Percentiles rank a stretch among this genome's conserved stretches.
phyloP scores from a whole-genome alignment of 1,139 yeast genomes.

The Scheffersomyces illinoinensis region DNA sequence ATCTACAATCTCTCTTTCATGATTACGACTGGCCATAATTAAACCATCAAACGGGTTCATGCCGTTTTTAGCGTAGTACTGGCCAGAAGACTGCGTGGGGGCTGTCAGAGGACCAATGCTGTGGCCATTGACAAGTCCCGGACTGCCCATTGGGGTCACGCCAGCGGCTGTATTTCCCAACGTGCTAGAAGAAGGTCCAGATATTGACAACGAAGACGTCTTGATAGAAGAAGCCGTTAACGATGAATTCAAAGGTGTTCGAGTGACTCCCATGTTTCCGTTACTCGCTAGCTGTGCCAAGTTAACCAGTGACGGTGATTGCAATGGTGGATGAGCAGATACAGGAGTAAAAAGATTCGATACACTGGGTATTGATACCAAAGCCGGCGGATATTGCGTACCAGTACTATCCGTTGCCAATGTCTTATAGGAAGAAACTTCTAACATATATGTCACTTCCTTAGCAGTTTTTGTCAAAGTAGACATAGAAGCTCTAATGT shows the following conservation, averaged over 20 bases:
- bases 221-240: conserved; percentile 23
- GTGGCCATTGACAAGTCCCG: conserved; percentile 11
- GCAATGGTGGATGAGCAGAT: conserved; percentile 29
- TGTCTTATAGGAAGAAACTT: conserved; percentile 47
- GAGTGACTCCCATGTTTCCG: conserved; percentile 1
- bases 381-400: conserved; percentile 23
- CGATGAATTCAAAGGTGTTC: conserved; percentile 38
- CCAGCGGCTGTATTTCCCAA: conserved; percentile 2
- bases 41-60: conserved; percentile 46
- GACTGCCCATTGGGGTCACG: conserved; percentile 18
- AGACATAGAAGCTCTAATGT: conserved; percentile 78
- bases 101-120: conserved; percentile 28
- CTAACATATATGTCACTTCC: conserved; percentile 82
- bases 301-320: conserved; percentile 19
- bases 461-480: conserved; percentile 83
- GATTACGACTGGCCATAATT: conserved; percentile 28
- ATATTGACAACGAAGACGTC: conserved; percentile 5
- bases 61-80: conserved; percentile 37
- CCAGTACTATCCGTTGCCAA: conserved; percentile 22
- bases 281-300: background rate
- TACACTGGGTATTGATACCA: conserved; percentile 33
- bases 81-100: conserved; percentile 39
- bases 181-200: background rate
- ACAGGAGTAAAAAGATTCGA: conserved; percentile 38
- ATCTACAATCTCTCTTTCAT: conserved; percentile 9